Percentiles rank a stretch among this genome's conserved stretches.
phyloP scores from a whole-genome alignment of 331 rosid species.

The Rosa hybrid region DNA sequence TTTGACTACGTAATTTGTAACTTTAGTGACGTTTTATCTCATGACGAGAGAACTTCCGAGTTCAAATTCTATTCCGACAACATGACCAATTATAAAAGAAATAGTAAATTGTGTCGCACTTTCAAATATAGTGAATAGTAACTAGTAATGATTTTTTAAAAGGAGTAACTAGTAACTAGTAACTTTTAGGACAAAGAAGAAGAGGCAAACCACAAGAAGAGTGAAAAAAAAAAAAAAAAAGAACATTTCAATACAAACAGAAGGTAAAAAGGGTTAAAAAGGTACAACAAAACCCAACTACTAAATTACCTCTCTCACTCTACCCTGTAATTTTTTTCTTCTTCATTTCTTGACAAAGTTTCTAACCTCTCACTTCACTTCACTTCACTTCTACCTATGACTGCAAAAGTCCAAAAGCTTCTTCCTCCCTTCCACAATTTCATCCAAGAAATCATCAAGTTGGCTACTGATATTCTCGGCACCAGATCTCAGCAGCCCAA shows the following conservation, averaged over 20 bases:
- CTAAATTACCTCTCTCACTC: conserved; percentile 23
- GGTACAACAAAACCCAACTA: conserved; percentile 48
- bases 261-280: conserved; percentile 34
- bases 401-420: conserved; percentile 98
- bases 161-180: not conserved
- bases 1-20: not conserved
- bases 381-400: conserved; percentile 50
- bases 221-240: too few relatives aligned
- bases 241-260: conserved; percentile 12
- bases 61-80: not conserved
- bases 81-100: too few relatives aligned
- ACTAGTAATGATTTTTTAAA: not conserved
- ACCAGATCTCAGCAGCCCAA: conserved; percentile 85
- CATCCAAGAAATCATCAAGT: conserved; percentile 97
- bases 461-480: conserved; percentile 82
- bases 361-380: not conserved
- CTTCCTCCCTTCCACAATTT: conserved; percentile 97
- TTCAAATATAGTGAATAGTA: conserved; percentile 28
- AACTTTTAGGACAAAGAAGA: conserved; percentile 5
- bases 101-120: not conserved
- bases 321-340: conserved; percentile 14
- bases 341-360: not conserved
- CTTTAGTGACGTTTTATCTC: not conserved
- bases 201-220: conserved; percentile 1
- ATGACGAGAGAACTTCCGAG: not conserved